A percentile compares a stretch with the other conserved stretches of the same genome.
Conservation (phyloP, 225 moss, liverwort and hornwort genomes). For the Polytrichum formosum region DNA sequence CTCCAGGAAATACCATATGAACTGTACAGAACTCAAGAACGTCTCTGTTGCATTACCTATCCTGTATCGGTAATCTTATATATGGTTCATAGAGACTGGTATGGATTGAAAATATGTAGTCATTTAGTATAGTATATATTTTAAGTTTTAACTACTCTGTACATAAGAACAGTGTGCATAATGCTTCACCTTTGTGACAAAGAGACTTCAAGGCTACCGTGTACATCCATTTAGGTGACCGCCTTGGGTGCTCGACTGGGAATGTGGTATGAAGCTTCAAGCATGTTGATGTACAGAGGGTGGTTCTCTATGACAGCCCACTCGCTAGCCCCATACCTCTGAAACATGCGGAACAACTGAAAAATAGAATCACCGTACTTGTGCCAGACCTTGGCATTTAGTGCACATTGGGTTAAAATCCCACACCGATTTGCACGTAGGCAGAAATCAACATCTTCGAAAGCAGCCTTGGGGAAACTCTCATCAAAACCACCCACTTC, state of each 20-base stretch:
- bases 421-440: conserved; percentile 47
- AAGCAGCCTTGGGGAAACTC: conserved; percentile 62
- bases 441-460: conserved; percentile 61
- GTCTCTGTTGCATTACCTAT: too few relatives aligned
- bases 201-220: too few relatives aligned
- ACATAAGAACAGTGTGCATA: too few relatives aligned
- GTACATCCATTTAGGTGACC: conserved; percentile 14
- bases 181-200: too few relatives aligned
- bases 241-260: conserved; percentile 47
- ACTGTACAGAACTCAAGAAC: too few relatives aligned
- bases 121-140: too few relatives aligned
- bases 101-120: too few relatives aligned
- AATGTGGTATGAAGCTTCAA: conserved; percentile 52
- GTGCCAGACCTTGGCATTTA: conserved; percentile 60
- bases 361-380: conserved; percentile 40
- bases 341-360: conserved; percentile 57
- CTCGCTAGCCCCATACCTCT: conserved; percentile 62
- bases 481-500: conserved; percentile 60
- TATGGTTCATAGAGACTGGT: too few relatives aligned
- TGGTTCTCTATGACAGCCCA: conserved; percentile 62
- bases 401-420: conserved; percentile 40
- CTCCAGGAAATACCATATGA: too few relatives aligned
- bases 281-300: conserved; percentile 46
- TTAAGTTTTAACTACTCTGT: too few relatives aligned
- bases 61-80: too few relatives aligned